Evolutionary conservation across 495 filamentous ascomycete species (phyloP), one percentile per base, ranked within the genome.

Genomic region (Podospora sp.): DNA sequence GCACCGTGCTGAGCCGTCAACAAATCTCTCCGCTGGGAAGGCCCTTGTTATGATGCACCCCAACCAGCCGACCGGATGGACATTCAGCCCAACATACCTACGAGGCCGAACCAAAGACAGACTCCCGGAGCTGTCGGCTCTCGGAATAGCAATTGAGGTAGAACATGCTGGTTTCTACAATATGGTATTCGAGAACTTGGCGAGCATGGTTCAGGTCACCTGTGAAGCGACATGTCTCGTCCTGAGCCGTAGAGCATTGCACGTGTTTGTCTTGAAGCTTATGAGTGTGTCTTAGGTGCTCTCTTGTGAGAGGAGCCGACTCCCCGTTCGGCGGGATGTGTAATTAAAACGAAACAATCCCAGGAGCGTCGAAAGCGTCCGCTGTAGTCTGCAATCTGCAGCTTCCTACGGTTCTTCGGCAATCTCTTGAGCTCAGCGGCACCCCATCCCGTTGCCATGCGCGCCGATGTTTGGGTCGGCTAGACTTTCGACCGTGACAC

Each of bases 251-350:
- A 66, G 49, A 66, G 24, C 61, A 65, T 67, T 72, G 60, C 67
- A 72, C 71, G 65, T 73, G 71, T 65, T 46, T 73, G 69, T 71
- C 68, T 70, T 70, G 53, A 24, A 63, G 20, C 40, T 69, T 57
- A 68, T 71, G 66, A 70, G 40, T 73, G 68, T 75, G 66, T 73
- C 46, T 26, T 35, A 35, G 35, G 40, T 56, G 33, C 14, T 52
- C 18, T 60, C 35, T 16, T 60, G 46, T 64, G 59, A 8, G 11
- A 21, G 26, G 33, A 59, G 35, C 22, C 50, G 50, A 55, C 36
- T 55, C 52, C 29, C 26, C 18, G 22, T 22, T n/a, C 27, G 14
- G 21, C 53, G 46, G 36, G n/a, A 22, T 60, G 18, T 62, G 50
- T 60, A 70, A 70, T 73, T 55, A 73, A 73, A 60, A 58, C 65